Evolutionary conservation across 306 rosid genomes (phyloP).

Genomic region (Phaseolus lunatus): DNA sequence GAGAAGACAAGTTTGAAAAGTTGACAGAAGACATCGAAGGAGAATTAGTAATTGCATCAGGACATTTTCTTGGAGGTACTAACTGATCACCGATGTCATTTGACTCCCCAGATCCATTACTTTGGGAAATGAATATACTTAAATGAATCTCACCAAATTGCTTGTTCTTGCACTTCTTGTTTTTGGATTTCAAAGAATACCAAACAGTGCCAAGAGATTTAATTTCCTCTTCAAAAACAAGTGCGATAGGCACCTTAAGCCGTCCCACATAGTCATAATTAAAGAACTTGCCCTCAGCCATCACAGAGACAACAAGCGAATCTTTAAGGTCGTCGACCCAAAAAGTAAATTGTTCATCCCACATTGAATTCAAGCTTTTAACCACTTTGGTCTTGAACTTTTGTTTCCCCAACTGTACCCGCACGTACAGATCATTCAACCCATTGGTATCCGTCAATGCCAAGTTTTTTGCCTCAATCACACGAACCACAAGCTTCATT

Average conservation of each 20-base stretch:
- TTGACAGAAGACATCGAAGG: slow-evolving; percentile 37
- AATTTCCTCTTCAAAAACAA: slow-evolving; percentile 65
- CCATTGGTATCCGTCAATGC: slow-evolving; percentile 68
- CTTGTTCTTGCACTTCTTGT: slow-evolving; percentile 69
- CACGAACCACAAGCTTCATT: slow-evolving; percentile 87
- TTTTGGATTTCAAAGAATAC: slow-evolving; percentile 80
- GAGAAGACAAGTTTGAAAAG: slow-evolving; percentile 59
- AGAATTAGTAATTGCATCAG: slow-evolving; percentile 38
- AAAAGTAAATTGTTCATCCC: slow-evolving; percentile 85
- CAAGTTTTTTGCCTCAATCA: slow-evolving; percentile 79
- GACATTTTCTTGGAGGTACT: slow-evolving; percentile 25
- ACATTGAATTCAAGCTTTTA: slow-evolving; percentile 68
- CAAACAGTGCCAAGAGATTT: slow-evolving; percentile 73
- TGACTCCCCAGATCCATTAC: slow-evolving; percentile 50
- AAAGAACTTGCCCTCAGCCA: slow-evolving; percentile 87
- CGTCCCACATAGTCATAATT: slow-evolving; percentile 76
- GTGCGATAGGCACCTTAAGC: slow-evolving; percentile 67
- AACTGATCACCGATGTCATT: slow-evolving; percentile 42
- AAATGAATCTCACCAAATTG: slow-evolving; percentile 89
- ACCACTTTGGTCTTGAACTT: slow-evolving; percentile 75
- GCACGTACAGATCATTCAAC: slow-evolving; percentile 73
- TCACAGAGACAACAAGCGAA: slow-evolving; percentile 64
- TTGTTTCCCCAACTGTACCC: slow-evolving; percentile 83
- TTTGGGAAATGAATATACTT: slow-evolving; percentile 54
- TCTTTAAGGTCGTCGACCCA: slow-evolving; percentile 81